Evolutionary conservation across 1,284 basidiomycete species (phyloP), one percentile per base, ranked within the genome.

Genomic region (Coriolopsis trogii): DNA sequence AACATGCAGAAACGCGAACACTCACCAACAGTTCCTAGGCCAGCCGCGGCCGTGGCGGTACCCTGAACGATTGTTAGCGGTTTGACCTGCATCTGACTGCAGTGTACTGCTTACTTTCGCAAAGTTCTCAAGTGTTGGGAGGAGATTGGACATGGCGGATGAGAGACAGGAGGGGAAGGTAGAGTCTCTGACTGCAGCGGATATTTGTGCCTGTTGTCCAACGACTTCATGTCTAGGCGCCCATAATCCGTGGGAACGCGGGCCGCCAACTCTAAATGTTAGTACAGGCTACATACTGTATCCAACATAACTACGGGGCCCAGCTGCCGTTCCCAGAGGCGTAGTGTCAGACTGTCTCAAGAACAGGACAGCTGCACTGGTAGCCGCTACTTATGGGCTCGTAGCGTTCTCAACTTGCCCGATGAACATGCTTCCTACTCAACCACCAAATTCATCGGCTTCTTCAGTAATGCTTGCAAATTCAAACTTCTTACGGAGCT

Each of bases 1-100:
- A 3, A 16, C 23, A 18, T 23, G 31, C 33, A 31, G n/a, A 31
- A 41, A 52, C 52, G 21, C 46, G 38, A 9, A 30, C 24, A 67
- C 78, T 53, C 58, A 89, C 87, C 82, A 56, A 90, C 70, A 29
- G 85, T 89, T 9, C 80, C 78, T 43, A 87, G 64, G 9, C 84
- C 85, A 6, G 85, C 84, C 5, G 80, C 81, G 2, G 87, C 88
- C 1, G 86, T 85, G 26, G 80, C 67, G 1, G 84, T 75, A n/a
- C 87, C 86, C 87, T 89, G 33, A 8, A 28, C 25, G 6, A 4
- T 6, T 1, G 33, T 62, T n/a, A 58, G 56, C 20, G 25, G 15
- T 50, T 15, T 31, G n/a, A 7, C 10, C 31, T 10, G n/a, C 6
- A 4, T 13, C 26, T 39, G n/a, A 37, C 4, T 20, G 23, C 16